phyloP scores from a whole-genome alignment of 306 rosid species.

The Ochetophila trinervis region DNA sequence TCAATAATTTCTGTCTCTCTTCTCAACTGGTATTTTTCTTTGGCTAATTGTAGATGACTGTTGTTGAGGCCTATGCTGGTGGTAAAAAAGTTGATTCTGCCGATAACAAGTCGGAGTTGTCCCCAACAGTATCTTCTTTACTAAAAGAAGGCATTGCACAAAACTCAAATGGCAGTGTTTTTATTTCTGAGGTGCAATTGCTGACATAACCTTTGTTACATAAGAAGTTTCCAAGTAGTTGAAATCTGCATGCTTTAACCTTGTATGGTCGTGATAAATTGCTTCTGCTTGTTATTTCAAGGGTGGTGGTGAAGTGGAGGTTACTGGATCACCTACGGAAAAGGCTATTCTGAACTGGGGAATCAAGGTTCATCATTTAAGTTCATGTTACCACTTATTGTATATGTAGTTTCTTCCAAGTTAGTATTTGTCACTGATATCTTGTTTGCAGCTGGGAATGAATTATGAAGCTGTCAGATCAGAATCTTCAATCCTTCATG shows the following conservation, averaged over 20 bases:
- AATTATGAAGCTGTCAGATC: constrained; percentile 53
- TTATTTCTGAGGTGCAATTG: constrained; percentile 65
- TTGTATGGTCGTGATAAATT: neutral
- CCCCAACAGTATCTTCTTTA: constrained; percentile 43
- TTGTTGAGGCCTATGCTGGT: constrained; percentile 63
- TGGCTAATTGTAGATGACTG: constrained; percentile 58
- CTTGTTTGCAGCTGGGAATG: constrained; percentile 75
- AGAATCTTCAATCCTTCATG: constrained; percentile 59
- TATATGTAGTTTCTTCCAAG: neutral
- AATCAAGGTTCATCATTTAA: constrained; percentile 43
- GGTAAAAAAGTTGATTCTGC: constrained; percentile 52
- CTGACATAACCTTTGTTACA: neutral
- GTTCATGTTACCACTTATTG: neutral
- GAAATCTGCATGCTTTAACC: neutral
- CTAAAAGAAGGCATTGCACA: constrained; percentile 72
- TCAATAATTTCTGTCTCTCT: neutral
- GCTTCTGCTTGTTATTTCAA: constrained; percentile 24
- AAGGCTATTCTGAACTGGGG: constrained; percentile 82
- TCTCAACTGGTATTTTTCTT: constrained; percentile 10
- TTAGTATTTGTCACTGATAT: constrained; percentile 9
- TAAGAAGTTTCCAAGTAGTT: neutral
- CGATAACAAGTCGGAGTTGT: constrained; percentile 43
- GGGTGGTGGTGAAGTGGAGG: constrained; percentile 54
- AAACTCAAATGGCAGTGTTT: constrained; percentile 76
- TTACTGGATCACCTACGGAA: constrained; percentile 94